phyloP scores from a whole-genome alignment of 2,329 filamentous ascomycete genomes.

The Pestalotiopsis sp. region DNA sequence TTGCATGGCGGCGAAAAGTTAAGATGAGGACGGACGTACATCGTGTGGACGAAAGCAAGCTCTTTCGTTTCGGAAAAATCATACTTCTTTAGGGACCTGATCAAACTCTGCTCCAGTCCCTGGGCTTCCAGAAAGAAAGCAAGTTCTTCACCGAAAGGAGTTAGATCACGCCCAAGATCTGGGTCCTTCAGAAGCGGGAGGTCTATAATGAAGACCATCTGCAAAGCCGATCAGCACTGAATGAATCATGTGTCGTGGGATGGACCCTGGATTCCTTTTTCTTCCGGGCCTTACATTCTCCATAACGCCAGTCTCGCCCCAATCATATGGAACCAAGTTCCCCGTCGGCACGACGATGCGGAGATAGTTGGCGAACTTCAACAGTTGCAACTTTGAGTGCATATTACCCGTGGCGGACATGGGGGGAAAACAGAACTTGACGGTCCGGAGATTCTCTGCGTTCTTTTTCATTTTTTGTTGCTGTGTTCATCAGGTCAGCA shows the following conservation, averaged over 20 bases:
- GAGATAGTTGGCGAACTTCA: slow-evolving; percentile 74
- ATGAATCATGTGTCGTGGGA: not conserved
- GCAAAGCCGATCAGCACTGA: slow-evolving; percentile 16
- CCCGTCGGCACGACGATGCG: slow-evolving; percentile 84
- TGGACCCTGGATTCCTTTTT: not conserved
- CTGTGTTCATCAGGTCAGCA: slow-evolving; percentile 27
- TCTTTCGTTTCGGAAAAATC: slow-evolving; percentile 74
- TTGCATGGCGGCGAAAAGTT: slow-evolving; percentile 1
- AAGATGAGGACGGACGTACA: slow-evolving; percentile 57
- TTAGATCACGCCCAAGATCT: slow-evolving; percentile 32
- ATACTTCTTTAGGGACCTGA: slow-evolving; percentile 71
- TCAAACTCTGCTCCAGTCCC: slow-evolving; percentile 62
- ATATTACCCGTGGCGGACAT: slow-evolving; percentile 77
- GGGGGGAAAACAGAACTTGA: slow-evolving; percentile 78
- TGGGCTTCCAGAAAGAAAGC: slow-evolving; percentile 68
- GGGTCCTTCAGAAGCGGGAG: slow-evolving; percentile 62
- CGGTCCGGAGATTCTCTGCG: slow-evolving; percentile 33
- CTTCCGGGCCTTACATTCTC: slow-evolving; percentile 65
- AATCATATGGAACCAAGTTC: slow-evolving; percentile 83
- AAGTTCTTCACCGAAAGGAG: slow-evolving; percentile 69
- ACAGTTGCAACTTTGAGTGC: slow-evolving; percentile 91
- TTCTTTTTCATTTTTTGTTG: slow-evolving; percentile 50
- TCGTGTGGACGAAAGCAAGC: slow-evolving; percentile 82
- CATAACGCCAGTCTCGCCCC: slow-evolving; percentile 82
- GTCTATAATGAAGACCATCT: slow-evolving; percentile 90